Conservation (phyloP, 306 rosid species). For the Canavalia ensiformis region DNA sequence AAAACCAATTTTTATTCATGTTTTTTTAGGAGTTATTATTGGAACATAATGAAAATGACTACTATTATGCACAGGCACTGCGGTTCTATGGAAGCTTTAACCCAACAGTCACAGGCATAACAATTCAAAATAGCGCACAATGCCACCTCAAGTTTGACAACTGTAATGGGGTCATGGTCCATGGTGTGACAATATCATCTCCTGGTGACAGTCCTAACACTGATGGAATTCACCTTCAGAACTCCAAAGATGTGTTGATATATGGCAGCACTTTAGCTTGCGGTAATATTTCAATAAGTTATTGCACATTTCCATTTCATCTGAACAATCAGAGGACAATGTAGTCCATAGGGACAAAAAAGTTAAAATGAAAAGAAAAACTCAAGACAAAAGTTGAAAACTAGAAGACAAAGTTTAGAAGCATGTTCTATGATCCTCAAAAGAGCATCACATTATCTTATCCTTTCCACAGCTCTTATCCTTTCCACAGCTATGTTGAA, state of each 20-base stretch:
- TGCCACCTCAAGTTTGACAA: slow-evolving; percentile 96
- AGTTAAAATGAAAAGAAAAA: background rate
- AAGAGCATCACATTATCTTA: slow-evolving; percentile 45
- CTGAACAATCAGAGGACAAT: background rate
- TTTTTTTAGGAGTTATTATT: background rate
- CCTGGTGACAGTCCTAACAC: slow-evolving; percentile 94
- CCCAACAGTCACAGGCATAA: slow-evolving; percentile 89
- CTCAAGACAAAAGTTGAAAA: slow-evolving; percentile 29
- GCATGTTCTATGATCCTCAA: slow-evolving; percentile 37
- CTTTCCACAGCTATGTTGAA: slow-evolving; percentile 49
- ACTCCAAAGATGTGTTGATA: slow-evolving; percentile 85
- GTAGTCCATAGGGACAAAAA: background rate
- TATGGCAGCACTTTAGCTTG: slow-evolving; percentile 74
- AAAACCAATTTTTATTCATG: slow-evolving; percentile 4
- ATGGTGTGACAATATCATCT: slow-evolving; percentile 73
- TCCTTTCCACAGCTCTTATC: slow-evolving; percentile 59
- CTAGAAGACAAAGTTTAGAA: background rate
- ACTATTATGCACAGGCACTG: slow-evolving; percentile 70
- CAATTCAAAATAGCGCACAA: slow-evolving; percentile 90
- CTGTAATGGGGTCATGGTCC: slow-evolving; percentile 88
- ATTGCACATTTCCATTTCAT: slow-evolving; percentile 18
- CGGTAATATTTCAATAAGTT: slow-evolving; percentile 65
- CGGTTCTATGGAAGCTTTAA: slow-evolving; percentile 89
- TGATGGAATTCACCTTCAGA: slow-evolving; percentile 96
- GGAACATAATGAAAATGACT: slow-evolving; percentile 49